Base-by-base conservation (phyloP, 2,329 filamentous ascomycete species). In the Phialophora macrospora region DNA sequence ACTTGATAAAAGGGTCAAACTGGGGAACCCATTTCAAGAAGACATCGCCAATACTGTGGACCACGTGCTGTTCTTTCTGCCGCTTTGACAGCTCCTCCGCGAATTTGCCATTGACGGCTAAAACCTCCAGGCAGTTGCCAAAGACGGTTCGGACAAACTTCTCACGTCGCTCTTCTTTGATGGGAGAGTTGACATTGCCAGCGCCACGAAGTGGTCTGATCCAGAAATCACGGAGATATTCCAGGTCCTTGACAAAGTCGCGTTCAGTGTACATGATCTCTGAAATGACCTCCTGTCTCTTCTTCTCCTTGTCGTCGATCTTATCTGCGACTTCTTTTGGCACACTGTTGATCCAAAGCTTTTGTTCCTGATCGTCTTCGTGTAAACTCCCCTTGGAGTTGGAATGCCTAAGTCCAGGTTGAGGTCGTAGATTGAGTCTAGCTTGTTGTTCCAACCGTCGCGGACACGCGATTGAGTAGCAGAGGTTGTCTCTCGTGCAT, bases 341-440 rank as follows among this genome's bases (percentile, higher is more conserved):
- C 41, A 99, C 95, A 14, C 93, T 97, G 77, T 98, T 98, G 79
- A 99, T 99, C 95, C 95, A 99, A 44, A 99, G 85, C 78, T 98
- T 98, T 81, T 98, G 95, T 77, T 98, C 93, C 74, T 97, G 93
- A 34, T 90, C 92, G 73, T 95, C 90, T 72, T 96, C 93, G 74
- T 96, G 93, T 74, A 91, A 79, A 80, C 87, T 95, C 75, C 83
- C 83, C 71, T 87, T 84, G 5, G 88, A 90, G 62, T 88, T 85
- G 71, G 89, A 87, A 38, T 87, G 82, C 77, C 91, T 92, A 72
- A 99, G 82, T 65, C 93, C 93, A 32, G 93, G 92, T 72, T 94
- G 92, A 68, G 93, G 91, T 80, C 97, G 96, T 77, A 98, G 83
- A 76, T 99, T 98, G 71, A 98, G 80, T 70, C 95, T 86, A 55